phyloP scores from a whole-genome alignment of 176 grass and related monocot species.

The Triticum monococcum region DNA sequence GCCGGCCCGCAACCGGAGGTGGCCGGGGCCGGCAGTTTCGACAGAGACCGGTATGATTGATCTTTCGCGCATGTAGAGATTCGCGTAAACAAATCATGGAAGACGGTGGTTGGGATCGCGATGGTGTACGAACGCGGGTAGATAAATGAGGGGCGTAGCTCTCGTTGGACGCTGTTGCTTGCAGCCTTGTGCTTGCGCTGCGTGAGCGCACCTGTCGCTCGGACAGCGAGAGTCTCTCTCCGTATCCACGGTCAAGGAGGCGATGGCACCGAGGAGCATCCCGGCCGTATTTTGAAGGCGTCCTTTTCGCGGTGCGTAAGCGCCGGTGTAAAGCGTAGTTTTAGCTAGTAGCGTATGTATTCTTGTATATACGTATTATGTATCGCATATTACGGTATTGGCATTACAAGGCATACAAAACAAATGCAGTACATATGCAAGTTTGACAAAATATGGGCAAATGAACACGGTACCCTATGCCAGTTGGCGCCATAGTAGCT shows the following conservation, averaged over 20 bases:
- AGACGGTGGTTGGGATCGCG: background rate
- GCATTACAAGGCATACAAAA: background rate
- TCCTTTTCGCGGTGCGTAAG: background rate
- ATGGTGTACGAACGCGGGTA: background rate
- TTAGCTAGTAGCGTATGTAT: background rate
- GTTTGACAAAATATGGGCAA: background rate
- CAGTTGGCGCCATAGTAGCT: background rate
- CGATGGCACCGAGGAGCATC: background rate
- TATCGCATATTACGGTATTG: background rate
- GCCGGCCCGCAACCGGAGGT: constrained; percentile 39
- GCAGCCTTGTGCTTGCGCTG: background rate
- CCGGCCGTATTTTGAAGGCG: background rate
- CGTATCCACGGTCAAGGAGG: background rate
- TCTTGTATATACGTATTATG: no score
- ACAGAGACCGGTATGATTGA: constrained; percentile 21
- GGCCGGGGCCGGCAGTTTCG: constrained; percentile 37
- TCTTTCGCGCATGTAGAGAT: background rate
- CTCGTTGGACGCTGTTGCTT: constrained; percentile 10
- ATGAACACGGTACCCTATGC: background rate
- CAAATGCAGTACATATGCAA: background rate
- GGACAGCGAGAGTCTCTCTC: background rate
- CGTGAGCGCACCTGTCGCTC: background rate
- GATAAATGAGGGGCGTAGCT: background rate
- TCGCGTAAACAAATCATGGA: background rate
- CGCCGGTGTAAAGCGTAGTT: background rate